Percentiles rank a stretch among this genome's conserved stretches.
Evolutionary conservation across 768 basidiomycete genomes (phyloP).

Genomic region (Leccinum subgranulosum): DNA sequence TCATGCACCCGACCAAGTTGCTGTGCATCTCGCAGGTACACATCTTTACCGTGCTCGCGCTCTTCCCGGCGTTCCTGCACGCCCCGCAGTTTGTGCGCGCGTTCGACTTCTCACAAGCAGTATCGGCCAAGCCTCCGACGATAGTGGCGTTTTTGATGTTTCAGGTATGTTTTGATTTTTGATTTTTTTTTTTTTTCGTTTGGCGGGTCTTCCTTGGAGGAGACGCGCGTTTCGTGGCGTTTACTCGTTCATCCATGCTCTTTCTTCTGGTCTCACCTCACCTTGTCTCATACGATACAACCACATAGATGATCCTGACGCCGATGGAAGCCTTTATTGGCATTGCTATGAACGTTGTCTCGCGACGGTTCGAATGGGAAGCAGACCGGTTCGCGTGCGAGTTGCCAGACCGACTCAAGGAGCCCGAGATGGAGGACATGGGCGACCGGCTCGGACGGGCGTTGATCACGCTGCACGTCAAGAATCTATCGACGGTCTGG

Average conservation of each 20-base stretch:
- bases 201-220: background rate
- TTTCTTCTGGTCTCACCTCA: background rate
- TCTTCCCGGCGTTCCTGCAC: conserved; percentile 88
- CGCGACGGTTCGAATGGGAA: conserved; percentile 87
- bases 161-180: conserved; percentile 44
- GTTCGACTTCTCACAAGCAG: conserved; percentile 71
- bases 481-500: conserved; percentile 92
- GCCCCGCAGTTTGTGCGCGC: conserved; percentile 75
- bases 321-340: conserved; percentile 74
- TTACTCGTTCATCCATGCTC: background rate
- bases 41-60: conserved; percentile 79
- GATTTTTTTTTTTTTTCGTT: no score
- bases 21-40: conserved; percentile 84
- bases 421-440: conserved; percentile 73
- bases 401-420: conserved; percentile 47
- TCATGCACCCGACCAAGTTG: conserved; percentile 86
- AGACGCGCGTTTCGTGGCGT: background rate
- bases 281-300: no score
- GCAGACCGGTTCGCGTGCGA: conserved; percentile 87
- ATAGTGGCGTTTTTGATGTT: conserved; percentile 86
- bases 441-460: conserved; percentile 81
- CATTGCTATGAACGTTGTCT: conserved; percentile 77
- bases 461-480: conserved; percentile 81
- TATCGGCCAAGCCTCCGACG: conserved; percentile 69
- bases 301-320: conserved; percentile 65